These are phyloP conservation scores for Ogataea trehaloabstinens DNA, from an alignment of 805 yeast species.

Conservation along the genomic window DNA sequence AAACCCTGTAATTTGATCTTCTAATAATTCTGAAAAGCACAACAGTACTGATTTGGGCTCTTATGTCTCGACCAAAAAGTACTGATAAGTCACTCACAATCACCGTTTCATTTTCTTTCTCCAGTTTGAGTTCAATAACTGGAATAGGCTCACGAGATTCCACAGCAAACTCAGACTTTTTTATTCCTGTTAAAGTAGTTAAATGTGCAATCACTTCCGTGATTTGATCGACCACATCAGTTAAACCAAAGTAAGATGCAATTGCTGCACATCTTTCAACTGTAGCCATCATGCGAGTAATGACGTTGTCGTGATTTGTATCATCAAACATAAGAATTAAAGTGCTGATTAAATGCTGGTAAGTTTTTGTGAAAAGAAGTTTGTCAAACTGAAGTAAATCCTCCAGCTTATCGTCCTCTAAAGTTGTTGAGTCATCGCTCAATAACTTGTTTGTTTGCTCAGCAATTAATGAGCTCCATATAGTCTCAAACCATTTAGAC, in stretches of 20 bases:
- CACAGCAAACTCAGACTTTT: conserved; percentile 25
- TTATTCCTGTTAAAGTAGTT: conserved; percentile 58
- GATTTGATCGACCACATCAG: conserved; percentile 60
- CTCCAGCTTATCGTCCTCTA: conserved; percentile 13
- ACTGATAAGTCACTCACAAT: conserved; percentile 82
- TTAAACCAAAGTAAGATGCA: conserved; percentile 61
- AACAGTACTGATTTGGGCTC: conserved; percentile 86
- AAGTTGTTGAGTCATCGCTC: conserved; percentile 10
- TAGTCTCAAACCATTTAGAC: conserved; percentile 87
- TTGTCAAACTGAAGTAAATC: conserved; percentile 59
- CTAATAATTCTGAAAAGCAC: conserved; percentile 77
- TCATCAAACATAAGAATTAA: conserved; percentile 77
- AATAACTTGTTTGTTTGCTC: conserved; percentile 37
- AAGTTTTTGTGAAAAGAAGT: conserved; percentile 62
- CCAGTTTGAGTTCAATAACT: conserved; percentile 45
- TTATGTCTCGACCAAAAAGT: conserved; percentile 83
- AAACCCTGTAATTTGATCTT: conserved; percentile 49
- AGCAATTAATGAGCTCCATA: conserved; percentile 69
- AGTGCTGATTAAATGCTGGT: conserved; percentile 66
- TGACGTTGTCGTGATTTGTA: conserved; percentile 87
- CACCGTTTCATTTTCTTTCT: conserved; percentile 53
- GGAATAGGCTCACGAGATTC: conserved; percentile 42
- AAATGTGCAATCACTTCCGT: conserved; percentile 64
- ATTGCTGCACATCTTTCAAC: conserved; percentile 81
- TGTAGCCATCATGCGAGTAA: conserved; percentile 82